Base-by-base conservation (phyloP, 2,329 filamentous ascomycete species). In the Talaromyces sp. region DNA sequence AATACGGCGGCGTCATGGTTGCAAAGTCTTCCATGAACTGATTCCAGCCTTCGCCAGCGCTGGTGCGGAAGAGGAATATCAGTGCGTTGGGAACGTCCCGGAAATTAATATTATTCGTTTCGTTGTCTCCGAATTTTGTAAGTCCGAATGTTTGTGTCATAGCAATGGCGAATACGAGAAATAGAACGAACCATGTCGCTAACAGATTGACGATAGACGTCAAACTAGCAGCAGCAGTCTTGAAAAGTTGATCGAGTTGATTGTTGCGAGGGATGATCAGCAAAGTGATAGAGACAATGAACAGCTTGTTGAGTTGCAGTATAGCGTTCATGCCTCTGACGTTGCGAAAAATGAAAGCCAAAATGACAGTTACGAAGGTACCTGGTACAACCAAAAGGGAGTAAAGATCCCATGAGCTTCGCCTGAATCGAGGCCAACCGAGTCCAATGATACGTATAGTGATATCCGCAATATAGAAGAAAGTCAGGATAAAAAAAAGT, bases 121-220 rank as follows among this genome's bases (percentile, higher is more conserved):
- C 90, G 31, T 86, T 80, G 0, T 71, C 69, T 1, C 88, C 90
- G 66, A 99, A 97, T 40, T 92, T 87, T 7, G 94, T 99, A 59
- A 99, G 81, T 62, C 94, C 95, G 69, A 99, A 97, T 0, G 92
- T 89, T 70, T 99, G 94, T 10, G 93, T 97, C 71, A 97, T 81
- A 3, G 94, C 95, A 66, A 99, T 99, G 48, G 94, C 93, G 69
- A 92, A 99, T 21, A 97, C 91, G 45, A 99, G 78, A 76, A 97
- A 99, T 60, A 99, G 84, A 2, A 99, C 91, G 62, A 97, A 89
- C 94, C 94, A 99, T 0, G 95, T 99, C 1, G 93, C 93, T 39
- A 99, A 78, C 43, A 99, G 79, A 69, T 97, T 99, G 59, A 88
- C 84, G 65, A 99, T 99, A 17, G 89, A 86, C 2, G 89, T 88